Conservation (phyloP, 352 stramenopile genomes). For the Phytophthora colocasiae region DNA sequence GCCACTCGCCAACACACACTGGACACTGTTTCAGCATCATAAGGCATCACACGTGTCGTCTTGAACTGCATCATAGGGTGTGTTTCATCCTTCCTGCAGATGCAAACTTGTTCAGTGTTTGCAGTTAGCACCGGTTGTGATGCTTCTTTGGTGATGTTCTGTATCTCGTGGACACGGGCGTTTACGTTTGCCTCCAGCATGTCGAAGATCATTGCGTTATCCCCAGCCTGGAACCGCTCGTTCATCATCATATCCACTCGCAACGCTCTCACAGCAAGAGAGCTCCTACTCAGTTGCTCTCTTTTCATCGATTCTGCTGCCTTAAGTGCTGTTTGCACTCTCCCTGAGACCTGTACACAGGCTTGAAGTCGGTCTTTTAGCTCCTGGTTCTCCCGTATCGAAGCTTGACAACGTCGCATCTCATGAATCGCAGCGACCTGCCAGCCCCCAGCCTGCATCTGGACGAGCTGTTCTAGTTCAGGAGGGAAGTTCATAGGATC, state of each 20-base stretch:
- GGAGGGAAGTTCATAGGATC: background rate
- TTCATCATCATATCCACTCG: conserved; percentile 24
- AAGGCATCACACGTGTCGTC: conserved; percentile 19
- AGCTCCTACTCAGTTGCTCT: conserved; percentile 11
- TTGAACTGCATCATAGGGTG: conserved; percentile 26
- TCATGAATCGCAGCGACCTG: conserved; percentile 15
- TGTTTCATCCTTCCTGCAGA: conserved; percentile 22
- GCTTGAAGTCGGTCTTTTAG: conserved; percentile 22
- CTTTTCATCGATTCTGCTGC: conserved; percentile 4
- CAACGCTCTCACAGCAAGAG: conserved; percentile 21
- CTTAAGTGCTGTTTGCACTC: conserved; percentile 21
- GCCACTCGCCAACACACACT: conserved; percentile 26
- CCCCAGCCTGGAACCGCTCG: background rate
- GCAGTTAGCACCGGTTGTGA: conserved; percentile 14
- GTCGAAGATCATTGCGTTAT: conserved; percentile 16
- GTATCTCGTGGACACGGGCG: conserved; percentile 16
- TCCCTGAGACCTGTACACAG: conserved; percentile 23
- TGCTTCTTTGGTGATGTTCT: conserved; percentile 2
- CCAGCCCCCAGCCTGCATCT: conserved; percentile 17
- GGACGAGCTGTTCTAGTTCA: conserved; percentile 19
- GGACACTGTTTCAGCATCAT: conserved; percentile 19
- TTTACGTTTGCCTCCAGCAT: conserved; percentile 30
- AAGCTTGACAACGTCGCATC: conserved; percentile 5
- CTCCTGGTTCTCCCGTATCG: conserved; percentile 20
- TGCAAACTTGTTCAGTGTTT: conserved; percentile 23